These are phyloP conservation scores for Scheffersomyces segobiensis DNA, from an alignment of 1,139 yeast species.

Conservation along the genomic window DNA sequence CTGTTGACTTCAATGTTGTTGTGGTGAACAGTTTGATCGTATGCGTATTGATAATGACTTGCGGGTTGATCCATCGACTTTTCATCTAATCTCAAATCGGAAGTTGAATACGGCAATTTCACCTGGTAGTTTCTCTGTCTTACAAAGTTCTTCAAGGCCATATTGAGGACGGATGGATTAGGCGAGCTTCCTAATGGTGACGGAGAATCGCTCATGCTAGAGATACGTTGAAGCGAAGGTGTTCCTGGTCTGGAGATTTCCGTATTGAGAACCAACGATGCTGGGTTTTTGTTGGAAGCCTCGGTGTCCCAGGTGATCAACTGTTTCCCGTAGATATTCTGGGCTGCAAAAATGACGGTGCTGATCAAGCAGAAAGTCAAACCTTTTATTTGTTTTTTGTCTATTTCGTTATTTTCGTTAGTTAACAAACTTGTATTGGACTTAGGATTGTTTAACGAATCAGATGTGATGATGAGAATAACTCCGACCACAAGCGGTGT, in stretches of 20 bases:
- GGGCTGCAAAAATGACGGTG: slow-evolving; percentile 39
- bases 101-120: slow-evolving; percentile 34
- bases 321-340: slow-evolving; percentile 44
- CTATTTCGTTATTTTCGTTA: slow-evolving; percentile 14
- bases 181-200: not conserved
- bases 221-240: slow-evolving; percentile 3
- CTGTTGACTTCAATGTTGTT: slow-evolving; percentile 18
- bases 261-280: slow-evolving; percentile 30
- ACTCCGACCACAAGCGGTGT: slow-evolving; percentile 41
- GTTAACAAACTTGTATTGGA: slow-evolving; percentile 8
- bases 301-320: slow-evolving; percentile 36
- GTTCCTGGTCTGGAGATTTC: slow-evolving; percentile 19
- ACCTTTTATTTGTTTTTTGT: slow-evolving; percentile 28
- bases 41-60: slow-evolving; percentile 5
- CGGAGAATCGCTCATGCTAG: not conserved
- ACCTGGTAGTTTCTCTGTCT: slow-evolving; percentile 28
- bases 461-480: slow-evolving; percentile 33
- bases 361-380: slow-evolving; percentile 30
- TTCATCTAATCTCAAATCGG: slow-evolving; percentile 33
- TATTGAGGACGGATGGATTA: not conserved
- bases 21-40: slow-evolving; percentile 17
- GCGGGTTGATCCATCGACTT: slow-evolving; percentile 14
- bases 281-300: slow-evolving; percentile 18
- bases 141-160: slow-evolving; percentile 11
- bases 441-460: slow-evolving; percentile 17